A percentile compares a stretch with the other conserved stretches of the same genome.
phyloP scores from a whole-genome alignment of 2,329 filamentous ascomycete genomes.

The Aspergillus fumigatiaffinis region DNA sequence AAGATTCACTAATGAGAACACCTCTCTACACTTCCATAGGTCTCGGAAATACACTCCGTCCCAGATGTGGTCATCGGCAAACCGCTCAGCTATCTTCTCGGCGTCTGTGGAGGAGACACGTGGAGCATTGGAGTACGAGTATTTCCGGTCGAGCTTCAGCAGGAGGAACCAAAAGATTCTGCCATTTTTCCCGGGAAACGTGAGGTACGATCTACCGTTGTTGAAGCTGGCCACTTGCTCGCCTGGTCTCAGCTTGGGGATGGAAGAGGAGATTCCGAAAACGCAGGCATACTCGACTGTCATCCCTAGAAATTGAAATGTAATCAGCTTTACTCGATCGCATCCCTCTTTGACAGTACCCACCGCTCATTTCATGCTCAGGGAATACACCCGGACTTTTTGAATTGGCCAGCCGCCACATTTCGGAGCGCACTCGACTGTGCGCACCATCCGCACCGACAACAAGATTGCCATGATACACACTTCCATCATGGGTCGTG shows the following conservation, averaged over 20 bases:
- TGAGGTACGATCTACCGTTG: constrained; percentile 12
- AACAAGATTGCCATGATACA: constrained; percentile 28
- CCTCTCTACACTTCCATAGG: constrained; percentile 14
- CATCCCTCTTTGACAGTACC: background rate
- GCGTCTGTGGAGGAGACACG: constrained; percentile 14
- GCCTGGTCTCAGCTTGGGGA: constrained; percentile 4
- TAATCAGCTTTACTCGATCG: background rate
- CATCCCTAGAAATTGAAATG: background rate
- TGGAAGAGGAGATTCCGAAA: constrained; percentile 20
- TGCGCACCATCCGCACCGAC: constrained; percentile 44
- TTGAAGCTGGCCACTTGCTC: constrained; percentile 5
- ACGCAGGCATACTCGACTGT: constrained; percentile 23
- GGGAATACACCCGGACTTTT: background rate
- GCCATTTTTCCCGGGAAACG: constrained; percentile 11
- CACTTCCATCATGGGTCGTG: constrained; percentile 9
- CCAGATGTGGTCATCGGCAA: constrained; percentile 2
- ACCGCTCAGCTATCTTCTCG: background rate
- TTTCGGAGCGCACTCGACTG: constrained; percentile 33
- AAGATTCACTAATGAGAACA: constrained; percentile 9
- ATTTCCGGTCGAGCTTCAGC: constrained; percentile 15
- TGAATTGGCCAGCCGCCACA: constrained; percentile 22
- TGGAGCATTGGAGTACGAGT: constrained; percentile 12
- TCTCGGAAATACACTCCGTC: constrained; percentile 13
- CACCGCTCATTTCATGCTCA: background rate
- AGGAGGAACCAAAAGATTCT: constrained; percentile 23